Evolutionary conservation across 768 basidiomycete genomes (phyloP), one percentile per base, ranked within the genome.

Genomic region (Suillus plorans): DNA sequence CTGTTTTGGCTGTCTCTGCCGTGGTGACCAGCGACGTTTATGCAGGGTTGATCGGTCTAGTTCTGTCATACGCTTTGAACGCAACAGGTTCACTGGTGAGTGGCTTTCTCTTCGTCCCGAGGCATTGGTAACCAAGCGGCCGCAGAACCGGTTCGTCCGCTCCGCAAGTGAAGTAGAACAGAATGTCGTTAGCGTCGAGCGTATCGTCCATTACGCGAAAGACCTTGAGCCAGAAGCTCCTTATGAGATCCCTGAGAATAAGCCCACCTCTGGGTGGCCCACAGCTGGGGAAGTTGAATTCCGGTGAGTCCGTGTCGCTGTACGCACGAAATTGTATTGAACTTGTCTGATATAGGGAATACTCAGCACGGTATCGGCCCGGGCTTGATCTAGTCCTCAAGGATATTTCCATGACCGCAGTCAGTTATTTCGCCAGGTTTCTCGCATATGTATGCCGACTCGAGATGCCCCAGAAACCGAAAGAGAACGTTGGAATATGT

Each of bases 401-500:
- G 68, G 83, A 89, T 36, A 83, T 98, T 61, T 85, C 84, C 14
- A 75, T 99, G 65, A 82, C 75, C 9, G 87, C 95, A 69, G 90
- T 91, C 67, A 63, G 84, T 65, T 8, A 6, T 25, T 47, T 16
- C 1, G 16, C 7, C 36, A 8, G 31, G 59, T 41, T 68, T n/a
- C 16, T 1, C 41, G 12, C 16, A 18, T 13, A 45, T 44, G 61
- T 6, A 20, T 25, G 12, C 56, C 67, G 34, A 74, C 58, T 25
- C 20, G 59, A 53, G 22, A n/a, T 45, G 39, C 31, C 56, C n/a
- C 59, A 91, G 90, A 81, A 86, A 69, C 81, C 91, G 0, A 86
- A 84, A 55, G 92, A 96, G 73, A 97, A 95, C 76, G 86, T 97
- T 55, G 97, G 97, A n/a, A 88, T 97, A 6, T 86, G 89, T 74